A percentile compares a stretch with the other conserved stretches of the same genome.
phyloP scores from a whole-genome alignment of 768 basidiomycete genomes.

The Boletus reticulatus region DNA sequence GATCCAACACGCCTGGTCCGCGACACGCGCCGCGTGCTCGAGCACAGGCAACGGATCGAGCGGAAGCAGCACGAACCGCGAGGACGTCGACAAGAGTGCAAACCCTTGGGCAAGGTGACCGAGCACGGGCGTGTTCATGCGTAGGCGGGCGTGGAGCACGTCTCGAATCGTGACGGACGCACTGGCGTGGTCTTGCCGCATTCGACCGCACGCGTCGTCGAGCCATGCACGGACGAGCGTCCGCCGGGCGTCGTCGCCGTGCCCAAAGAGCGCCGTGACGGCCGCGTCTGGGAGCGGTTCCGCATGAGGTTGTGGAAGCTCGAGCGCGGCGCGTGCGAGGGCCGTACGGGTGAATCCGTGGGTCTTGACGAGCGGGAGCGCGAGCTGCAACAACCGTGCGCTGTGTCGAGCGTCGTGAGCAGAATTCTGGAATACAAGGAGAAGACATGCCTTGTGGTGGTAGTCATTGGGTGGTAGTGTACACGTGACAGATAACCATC shows the following conservation, averaged over 20 bases:
- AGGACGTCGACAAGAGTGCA: conserved; percentile 53
- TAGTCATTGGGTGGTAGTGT: neutral
- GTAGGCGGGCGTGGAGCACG: conserved; percentile 54
- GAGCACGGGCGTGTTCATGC: conserved; percentile 67
- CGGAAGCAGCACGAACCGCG: conserved; percentile 36
- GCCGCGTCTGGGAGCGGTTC: conserved; percentile 68
- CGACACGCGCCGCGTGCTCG: conserved; percentile 58
- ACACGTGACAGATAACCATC: no score
- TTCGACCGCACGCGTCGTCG: conserved; percentile 56
- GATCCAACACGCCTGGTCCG: conserved; percentile 68
- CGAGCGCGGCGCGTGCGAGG: conserved; percentile 61
- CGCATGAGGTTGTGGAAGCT: conserved; percentile 46
- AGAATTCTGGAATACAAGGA: no score
- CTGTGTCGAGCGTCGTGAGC: neutral
- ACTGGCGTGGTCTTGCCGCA: conserved; percentile 31
- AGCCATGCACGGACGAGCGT: conserved; percentile 74
- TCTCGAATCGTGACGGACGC: conserved; percentile 41
- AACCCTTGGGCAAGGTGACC: conserved; percentile 48
- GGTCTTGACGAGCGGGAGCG: conserved; percentile 59
- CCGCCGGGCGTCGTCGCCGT: conserved; percentile 60
- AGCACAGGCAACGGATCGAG: conserved; percentile 61
- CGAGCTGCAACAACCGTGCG: conserved; percentile 50
- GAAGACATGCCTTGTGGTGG: conserved; percentile 17
- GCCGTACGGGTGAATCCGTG: conserved; percentile 77
- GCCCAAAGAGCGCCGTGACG: conserved; percentile 71